A percentile compares a stretch with the other conserved stretches of the same genome.
These are phyloP conservation scores for Candida quercuum DNA, from an alignment of 805 yeast species.

Conservation along the genomic window DNA sequence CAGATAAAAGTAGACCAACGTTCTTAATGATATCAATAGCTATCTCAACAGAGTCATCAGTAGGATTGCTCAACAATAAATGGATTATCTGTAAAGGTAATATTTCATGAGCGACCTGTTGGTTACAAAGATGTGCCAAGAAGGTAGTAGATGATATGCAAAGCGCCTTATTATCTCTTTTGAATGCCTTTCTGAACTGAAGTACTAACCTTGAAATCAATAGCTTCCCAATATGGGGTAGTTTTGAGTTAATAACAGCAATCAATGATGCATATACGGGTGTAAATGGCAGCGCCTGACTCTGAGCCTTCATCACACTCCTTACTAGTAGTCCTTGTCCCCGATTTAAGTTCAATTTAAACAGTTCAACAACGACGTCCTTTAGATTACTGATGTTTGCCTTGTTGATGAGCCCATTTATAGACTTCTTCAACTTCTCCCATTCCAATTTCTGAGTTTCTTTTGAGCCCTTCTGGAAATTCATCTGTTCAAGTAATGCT, in stretches of 20 bases:
- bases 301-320: constrained; percentile 49
- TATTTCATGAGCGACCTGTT: constrained; percentile 52
- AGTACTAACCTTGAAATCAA: constrained; percentile 47
- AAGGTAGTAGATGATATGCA: constrained; percentile 43
- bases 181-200: constrained; percentile 52
- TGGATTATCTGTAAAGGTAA: constrained; percentile 48
- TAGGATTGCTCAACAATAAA: constrained; percentile 40
- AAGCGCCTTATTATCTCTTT: constrained; percentile 36
- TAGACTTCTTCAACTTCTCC: constrained; percentile 43
- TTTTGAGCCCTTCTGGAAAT: constrained; percentile 25
- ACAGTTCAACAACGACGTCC: constrained; percentile 41
- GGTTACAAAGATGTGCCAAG: constrained; percentile 58
- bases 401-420: constrained; percentile 44
- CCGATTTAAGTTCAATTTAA: constrained; percentile 51
- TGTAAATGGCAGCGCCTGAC: constrained; percentile 34
- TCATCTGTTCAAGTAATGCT: constrained; percentile 33
- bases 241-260: constrained; percentile 55
- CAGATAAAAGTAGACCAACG: constrained; percentile 47
- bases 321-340: constrained; percentile 61
- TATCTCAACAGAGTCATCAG: constrained; percentile 53
- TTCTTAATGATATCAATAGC: constrained; percentile 43
- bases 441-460: constrained; percentile 52
- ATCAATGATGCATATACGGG: constrained; percentile 52
- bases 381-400: constrained; percentile 43
- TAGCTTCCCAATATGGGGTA: constrained; percentile 65